Evolutionary conservation across 805 yeast species (phyloP), one percentile per base, ranked within the genome.

Genomic region (Sugiyamaella smithiae): DNA sequence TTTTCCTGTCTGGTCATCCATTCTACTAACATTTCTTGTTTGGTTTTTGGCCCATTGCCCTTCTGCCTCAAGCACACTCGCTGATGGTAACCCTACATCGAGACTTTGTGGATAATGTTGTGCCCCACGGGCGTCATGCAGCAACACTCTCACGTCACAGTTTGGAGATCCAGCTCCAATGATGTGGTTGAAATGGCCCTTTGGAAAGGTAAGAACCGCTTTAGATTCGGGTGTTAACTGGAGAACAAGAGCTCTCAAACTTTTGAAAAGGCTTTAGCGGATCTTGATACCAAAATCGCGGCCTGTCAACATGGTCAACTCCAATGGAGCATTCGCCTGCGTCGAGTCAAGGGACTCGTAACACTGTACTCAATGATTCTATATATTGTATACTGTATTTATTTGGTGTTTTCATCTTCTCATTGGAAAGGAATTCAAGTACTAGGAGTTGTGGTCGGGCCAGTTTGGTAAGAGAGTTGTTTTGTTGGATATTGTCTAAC

Each of bases 201-300:
- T 35, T 19, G 16, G 22, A 4, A 35, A 19, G 20, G 38, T 29
- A 29, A 4, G 33, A 29, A 29, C 12, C 7, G 31, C 31, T 12
- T 8, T 29, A 16, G 14, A 29, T 29, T 29, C 12, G 3, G 12
- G 6, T 2, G 24, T 12, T 40, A 40, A 40, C 24, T n/a, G 14
- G 20, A 45, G 51, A 5, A 41, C 31, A 47, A 45, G 19, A 41
- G 40, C 20, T 51, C 60, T 12, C 46, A 50, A 23, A 43, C 58
- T 23, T 69, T 62, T 53, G 73, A 70, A 50, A 58, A 61, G 51
- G 67, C 62, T 41, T 62, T 70, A 25, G 62, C 64, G 37, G 40
- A 47, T 14, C 55, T 69, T 12, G 54, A 67, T 5, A 40, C 57
- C 12, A 50, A 62, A 50, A 64, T 69, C 31, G 49, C 51, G 23